Percentiles rank a stretch among this genome's conserved stretches.
Conservation (phyloP, 345 rosid genomes). For the Viola odorata region DNA sequence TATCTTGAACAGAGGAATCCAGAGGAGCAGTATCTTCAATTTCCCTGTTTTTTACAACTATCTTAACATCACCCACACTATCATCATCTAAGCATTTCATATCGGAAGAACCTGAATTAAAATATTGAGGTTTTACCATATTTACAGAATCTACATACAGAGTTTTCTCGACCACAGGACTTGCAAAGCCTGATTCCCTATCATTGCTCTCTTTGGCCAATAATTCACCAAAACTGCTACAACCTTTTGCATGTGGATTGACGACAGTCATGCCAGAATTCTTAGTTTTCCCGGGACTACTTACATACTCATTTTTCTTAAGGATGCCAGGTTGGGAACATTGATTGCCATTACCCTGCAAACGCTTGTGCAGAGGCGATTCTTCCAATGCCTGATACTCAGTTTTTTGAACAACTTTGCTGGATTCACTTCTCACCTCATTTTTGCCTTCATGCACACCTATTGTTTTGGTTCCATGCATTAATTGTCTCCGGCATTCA, state of each 20-base stretch:
- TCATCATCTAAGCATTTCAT: constrained; percentile 4
- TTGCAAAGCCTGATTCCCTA: constrained; percentile 34
- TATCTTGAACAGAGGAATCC: constrained; percentile 29
- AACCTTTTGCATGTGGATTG: constrained; percentile 16
- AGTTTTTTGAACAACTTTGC: constrained; percentile 6
- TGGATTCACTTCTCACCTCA: constrained; percentile 17
- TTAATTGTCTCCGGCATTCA: constrained; percentile 10
- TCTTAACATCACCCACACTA: constrained; percentile 13
- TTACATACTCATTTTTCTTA: constrained; percentile 17
- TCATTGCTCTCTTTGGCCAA: constrained; percentile 47
- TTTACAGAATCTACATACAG: constrained; percentile 64
- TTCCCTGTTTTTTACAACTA: constrained; percentile 18
- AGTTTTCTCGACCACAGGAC: constrained; percentile 60
- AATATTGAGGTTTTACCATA: constrained; percentile 23
- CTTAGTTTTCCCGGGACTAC: constrained; percentile 21
- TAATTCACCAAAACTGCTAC: constrained; percentile 39
- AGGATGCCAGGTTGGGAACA: constrained; percentile 3
- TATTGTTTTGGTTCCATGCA: constrained; percentile 5
- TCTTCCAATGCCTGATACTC: constrained; percentile 22
- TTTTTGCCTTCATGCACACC: constrained; percentile 24
- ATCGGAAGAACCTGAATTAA: constrained; percentile 22
- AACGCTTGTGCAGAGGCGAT: constrained; percentile 23
- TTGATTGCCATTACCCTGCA: constrained; percentile 24
- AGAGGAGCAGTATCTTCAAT: constrained; percentile 22
- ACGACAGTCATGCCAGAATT: constrained; percentile 10